Evolutionary conservation across 139 green algal species (phyloP), one percentile per base, ranked within the genome.

Genomic region (Ettlia oleoabundans): DNA sequence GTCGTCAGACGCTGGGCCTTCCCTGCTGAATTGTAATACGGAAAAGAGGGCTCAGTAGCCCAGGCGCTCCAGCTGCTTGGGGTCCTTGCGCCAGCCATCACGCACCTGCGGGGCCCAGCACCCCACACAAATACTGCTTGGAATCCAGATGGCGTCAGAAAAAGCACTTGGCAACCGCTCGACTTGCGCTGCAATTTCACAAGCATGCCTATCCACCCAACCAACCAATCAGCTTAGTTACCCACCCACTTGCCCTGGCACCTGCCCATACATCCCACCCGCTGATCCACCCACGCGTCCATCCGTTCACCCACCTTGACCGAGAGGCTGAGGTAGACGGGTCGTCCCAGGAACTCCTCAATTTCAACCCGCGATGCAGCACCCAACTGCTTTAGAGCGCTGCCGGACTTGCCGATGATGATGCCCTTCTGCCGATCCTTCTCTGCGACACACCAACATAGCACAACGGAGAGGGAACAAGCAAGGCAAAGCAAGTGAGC

Each of bases 311-410:
- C 55, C 37, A 94, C 91, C 82, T 96, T 93, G 66, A 98, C 92
- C 1, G 75, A 84, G 33, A 98, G 65, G 33, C 96, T 89, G 62
- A 98, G 89, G 88, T 89, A 97, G 51, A 98, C 90, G 4, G 78
- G 73, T 0, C 87, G 78, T 43, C 82, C 90, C 78, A 98, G 84
- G 83, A 98, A 98, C 58, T 82, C 79, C 88, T 98, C 95, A 18
- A 98, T 92, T 76, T 96, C 92, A 5, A 75, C 38, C 19, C 94
- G 78, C 18, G 95, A 83, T 22, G 88, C 86, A 4, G 81, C 83
- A 6, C 82, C 86, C 71, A 98, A 81, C 76, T 69, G 30, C 74
- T 94, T 94, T 22, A 97, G 82, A 26, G 88, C 89, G 38, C 51
- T 65, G 32, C 94, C 94, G 0, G 80, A 79, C 40, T 66, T 61